Conservation (phyloP, 257 asterid genomes). For the Scutellaria barbata region DNA sequence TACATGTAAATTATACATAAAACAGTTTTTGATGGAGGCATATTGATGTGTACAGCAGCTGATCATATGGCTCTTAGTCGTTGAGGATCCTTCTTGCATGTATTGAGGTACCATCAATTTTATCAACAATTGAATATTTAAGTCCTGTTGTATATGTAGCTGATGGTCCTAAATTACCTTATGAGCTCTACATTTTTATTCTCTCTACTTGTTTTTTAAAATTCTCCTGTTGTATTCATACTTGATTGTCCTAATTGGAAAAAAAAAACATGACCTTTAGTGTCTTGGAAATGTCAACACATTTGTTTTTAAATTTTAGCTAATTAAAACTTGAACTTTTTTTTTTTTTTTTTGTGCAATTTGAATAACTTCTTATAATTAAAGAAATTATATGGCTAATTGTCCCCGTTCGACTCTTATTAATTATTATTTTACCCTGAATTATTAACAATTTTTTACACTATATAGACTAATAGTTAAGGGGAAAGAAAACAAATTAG, state of each 20-base stretch:
- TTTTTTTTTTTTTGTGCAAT: no score
- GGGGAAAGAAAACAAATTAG: no score
- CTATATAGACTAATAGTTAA: no score
- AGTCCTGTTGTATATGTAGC: conserved; percentile 14
- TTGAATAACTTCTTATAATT: no score
- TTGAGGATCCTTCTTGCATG: conserved; percentile 91
- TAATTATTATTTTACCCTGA: no score
- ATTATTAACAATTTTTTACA: no score
- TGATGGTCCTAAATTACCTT: conserved; percentile 5
- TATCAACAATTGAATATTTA: background rate
- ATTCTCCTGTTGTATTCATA: background rate
- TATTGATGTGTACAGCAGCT: conserved; percentile 95
- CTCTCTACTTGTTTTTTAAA: background rate
- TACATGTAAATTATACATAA: background rate
- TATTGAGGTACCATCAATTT: conserved; percentile 77
- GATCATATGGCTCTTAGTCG: conserved; percentile 97
- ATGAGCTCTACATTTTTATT: conserved; percentile 21
- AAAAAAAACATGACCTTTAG: no score
- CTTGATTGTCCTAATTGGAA: background rate
- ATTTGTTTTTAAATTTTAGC: background rate
- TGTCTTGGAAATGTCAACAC: no score
- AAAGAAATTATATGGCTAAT: no score
- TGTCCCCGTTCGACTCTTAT: no score
- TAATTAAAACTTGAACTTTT: background rate
- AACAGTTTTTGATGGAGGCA: conserved; percentile 89